Evolutionary conservation across 2,329 filamentous ascomycete genomes (phyloP), one percentile per base, ranked within the genome.

Genomic region (Cryphonectria radicalis): DNA sequence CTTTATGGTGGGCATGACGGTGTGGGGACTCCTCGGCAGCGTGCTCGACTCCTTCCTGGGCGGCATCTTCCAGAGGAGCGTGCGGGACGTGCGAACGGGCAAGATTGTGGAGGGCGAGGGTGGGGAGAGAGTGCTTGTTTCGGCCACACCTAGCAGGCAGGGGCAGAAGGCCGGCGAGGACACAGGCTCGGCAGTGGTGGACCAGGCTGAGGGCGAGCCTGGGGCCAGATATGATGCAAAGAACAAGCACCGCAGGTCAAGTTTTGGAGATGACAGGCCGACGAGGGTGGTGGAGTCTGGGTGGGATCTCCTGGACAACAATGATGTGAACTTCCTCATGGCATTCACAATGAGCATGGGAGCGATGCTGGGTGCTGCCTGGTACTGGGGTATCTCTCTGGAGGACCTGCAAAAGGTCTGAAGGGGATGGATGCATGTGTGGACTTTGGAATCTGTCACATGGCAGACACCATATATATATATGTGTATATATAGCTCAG

Each of bases 251-350:
- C 83, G 86, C 60, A 82, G 81, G 76, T 76, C 85, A 8, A 89
- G 84, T 77, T 87, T 88, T 83, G 82, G 88, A 2, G 83, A 86
- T 70, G 82, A 85, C 70, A 85, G 85, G 76, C 88, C 91, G 72
- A 91, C 90, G 67, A 84, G 92, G 25, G 83, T 90, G 6, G 81
- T 91, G 8, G 89, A 93, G 81, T 92, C 85, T 75, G 94, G 79
- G 66, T 85, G 82, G 88, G 88, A 97, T 79, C 80, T 97, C 73
- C 84, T 99, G 70, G 94, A 97, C 81, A 99, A 99, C 81, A 99
- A 99, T 80, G 92, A 93, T 69, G 94, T 99, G 76, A 99, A 99
- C 80, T 89, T 98, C 71, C 80, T 95, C 70, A 98, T 98, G 95
- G 95, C 95, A 0, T 86, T 89, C 19, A 85, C 86, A 5, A 95